These are phyloP conservation scores for Lasiosphaeris hirsuta DNA, from an alignment of 495 filamentous ascomycete species.

Conservation along the genomic window DNA sequence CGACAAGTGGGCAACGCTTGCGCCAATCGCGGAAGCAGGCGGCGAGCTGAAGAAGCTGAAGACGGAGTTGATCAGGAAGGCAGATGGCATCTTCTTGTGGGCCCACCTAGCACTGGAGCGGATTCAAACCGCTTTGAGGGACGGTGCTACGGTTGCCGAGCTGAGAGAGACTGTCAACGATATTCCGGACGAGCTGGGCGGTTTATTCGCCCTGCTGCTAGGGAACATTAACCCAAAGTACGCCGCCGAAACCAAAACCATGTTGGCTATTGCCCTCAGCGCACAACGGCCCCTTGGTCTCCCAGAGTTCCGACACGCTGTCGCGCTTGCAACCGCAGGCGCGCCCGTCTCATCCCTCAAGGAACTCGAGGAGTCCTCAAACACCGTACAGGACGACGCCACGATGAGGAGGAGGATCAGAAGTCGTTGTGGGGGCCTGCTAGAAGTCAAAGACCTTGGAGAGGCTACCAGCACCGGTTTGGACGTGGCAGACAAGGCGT, in stretches of 20 bases:
- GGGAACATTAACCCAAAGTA: slow-evolving; percentile 7
- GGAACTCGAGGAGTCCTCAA: background rate
- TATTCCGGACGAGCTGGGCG: slow-evolving; percentile 6
- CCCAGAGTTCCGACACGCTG: slow-evolving; percentile 7
- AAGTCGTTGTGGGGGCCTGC: slow-evolving; percentile 14
- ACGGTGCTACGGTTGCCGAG: slow-evolving; percentile 6
- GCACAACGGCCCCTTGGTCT: slow-evolving; percentile 10
- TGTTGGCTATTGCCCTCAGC: slow-evolving; percentile 10
- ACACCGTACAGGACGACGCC: slow-evolving; percentile 4
- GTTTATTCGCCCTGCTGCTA: slow-evolving; percentile 3
- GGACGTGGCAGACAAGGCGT: background rate
- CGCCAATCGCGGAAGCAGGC: background rate
- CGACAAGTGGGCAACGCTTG: background rate
- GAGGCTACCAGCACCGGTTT: no score
- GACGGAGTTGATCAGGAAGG: background rate
- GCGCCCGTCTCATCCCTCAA: background rate
- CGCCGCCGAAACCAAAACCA: slow-evolving; percentile 5
- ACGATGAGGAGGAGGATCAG: slow-evolving; percentile 7
- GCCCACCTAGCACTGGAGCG: slow-evolving; percentile 7
- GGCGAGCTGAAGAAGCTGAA: slow-evolving; percentile 6
- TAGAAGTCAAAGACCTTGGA: slow-evolving; percentile 6
- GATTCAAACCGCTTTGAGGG: slow-evolving; percentile 4
- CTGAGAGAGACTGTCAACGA: slow-evolving; percentile 6
- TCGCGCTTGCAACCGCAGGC: background rate
- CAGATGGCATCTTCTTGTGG: slow-evolving; percentile 12